A percentile compares a stretch with the other conserved stretches of the same genome.
Conservation (phyloP, 306 rosid species). For the Prunus armeniaca region DNA sequence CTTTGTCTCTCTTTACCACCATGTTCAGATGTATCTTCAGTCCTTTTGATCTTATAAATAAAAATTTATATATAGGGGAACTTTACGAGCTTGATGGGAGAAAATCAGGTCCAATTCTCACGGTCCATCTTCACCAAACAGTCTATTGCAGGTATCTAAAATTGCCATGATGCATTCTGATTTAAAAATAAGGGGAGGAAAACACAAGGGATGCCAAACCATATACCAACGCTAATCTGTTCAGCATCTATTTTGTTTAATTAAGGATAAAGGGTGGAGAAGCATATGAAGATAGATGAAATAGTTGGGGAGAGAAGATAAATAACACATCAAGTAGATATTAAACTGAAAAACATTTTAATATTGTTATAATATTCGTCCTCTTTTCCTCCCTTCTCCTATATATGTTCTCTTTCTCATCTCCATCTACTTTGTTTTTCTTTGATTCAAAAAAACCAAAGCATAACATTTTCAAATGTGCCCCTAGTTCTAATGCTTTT, state of each 20-base stretch:
- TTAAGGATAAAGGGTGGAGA: not conserved
- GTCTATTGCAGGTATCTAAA: slow-evolving; percentile 55
- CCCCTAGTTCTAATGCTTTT: too few species aligned
- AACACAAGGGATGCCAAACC: not conserved
- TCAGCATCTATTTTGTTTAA: not conserved
- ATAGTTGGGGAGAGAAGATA: not conserved
- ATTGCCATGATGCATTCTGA: not conserved
- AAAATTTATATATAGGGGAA: slow-evolving; percentile 38
- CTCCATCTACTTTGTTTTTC: too few species aligned
- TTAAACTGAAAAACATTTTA: not conserved
- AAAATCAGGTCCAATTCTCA: slow-evolving; percentile 73
- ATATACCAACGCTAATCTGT: not conserved
- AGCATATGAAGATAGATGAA: not conserved
- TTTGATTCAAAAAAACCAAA: too few species aligned
- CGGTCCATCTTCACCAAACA: slow-evolving; percentile 65
- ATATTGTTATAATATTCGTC: not conserved
- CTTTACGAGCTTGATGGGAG: slow-evolving; percentile 96
- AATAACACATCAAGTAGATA: not conserved
- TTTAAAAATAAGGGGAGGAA: not conserved
- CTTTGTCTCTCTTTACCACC: not conserved
- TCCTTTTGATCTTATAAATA: not conserved
- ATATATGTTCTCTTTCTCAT: too few species aligned
- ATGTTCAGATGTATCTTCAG: not conserved
- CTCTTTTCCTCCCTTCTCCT: not conserved
- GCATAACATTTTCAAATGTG: too few species aligned